phyloP scores from a whole-genome alignment of 1,139 yeast genomes.

The Hansenula lynferdii region DNA sequence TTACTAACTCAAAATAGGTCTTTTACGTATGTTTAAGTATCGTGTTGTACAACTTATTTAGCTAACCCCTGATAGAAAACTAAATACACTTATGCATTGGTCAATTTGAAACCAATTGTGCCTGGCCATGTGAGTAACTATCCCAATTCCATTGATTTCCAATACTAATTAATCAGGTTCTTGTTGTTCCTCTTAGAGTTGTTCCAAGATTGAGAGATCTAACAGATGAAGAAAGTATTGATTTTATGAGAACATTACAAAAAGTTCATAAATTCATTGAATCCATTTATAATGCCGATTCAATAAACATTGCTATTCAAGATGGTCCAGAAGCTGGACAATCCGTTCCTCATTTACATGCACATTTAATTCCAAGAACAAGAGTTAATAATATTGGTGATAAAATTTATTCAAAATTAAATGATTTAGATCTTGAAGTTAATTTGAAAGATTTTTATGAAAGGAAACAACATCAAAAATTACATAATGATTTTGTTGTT shows the following conservation, averaged over 20 bases:
- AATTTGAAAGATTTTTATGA: constrained; percentile 30
- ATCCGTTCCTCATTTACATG: constrained; percentile 87
- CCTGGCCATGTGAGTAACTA: constrained; percentile 65
- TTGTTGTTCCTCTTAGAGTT: constrained; percentile 75
- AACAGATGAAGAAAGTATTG: constrained; percentile 65
- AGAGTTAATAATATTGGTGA: constrained; percentile 65
- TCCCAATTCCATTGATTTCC: too few relatives aligned
- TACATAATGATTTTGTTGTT: constrained; percentile 28
- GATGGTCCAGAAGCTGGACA: constrained; percentile 98
- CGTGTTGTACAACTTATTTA: too few relatives aligned
- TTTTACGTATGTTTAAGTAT: constrained; percentile 19
- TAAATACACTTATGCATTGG: constrained; percentile 69
- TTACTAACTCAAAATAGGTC: constrained; percentile 13
- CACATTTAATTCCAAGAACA: constrained; percentile 85
- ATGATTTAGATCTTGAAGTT: constrained; percentile 34
- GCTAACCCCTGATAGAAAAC: constrained; percentile 27
- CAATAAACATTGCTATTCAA: constrained; percentile 85
- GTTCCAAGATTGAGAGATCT: constrained; percentile 66
- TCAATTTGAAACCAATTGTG: constrained; percentile 82
- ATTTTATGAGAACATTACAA: constrained; percentile 77
- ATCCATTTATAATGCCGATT: constrained; percentile 64
- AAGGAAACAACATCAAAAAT: constrained; percentile 21
- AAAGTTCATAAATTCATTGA: constrained; percentile 62
- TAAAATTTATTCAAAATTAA: constrained; percentile 59
- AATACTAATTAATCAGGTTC: constrained; percentile 28